Evolutionary conservation across 768 basidiomycete genomes (phyloP).

Genomic region (Tylopilus felleus): DNA sequence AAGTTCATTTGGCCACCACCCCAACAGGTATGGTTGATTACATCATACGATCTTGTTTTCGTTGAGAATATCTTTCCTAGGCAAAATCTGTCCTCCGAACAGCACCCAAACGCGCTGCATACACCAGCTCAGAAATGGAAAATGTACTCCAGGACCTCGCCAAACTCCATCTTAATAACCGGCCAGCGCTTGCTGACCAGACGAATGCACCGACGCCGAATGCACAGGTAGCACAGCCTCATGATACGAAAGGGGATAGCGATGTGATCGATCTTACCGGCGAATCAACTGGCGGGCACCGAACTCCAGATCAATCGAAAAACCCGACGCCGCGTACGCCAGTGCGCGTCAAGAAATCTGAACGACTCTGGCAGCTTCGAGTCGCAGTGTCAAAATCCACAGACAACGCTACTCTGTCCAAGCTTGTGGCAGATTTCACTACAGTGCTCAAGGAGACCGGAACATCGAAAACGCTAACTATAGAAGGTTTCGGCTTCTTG

Average conservation of each 20-base stretch:
- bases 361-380: conserved; percentile 48
- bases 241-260: conserved; percentile 11
- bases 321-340: conserved; percentile 29
- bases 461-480: conserved; percentile 62
- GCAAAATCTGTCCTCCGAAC: conserved; percentile 29
- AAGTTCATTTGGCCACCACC: conserved; percentile 74
- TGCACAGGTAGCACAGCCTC: conserved; percentile 33
- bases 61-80: conserved; percentile 14
- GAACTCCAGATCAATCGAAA: conserved; percentile 13
- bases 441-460: conserved; percentile 56
- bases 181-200: conserved; percentile 49
- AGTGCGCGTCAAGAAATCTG: conserved; percentile 40
- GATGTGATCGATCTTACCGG: conserved; percentile 48
- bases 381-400: conserved; percentile 41
- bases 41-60: not conserved
- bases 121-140: conserved; percentile 46
- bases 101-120: conserved; percentile 15
- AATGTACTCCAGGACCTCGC: conserved; percentile 57
- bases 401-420: conserved; percentile 54
- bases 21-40: conserved; percentile 26
- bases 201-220: conserved; percentile 38
- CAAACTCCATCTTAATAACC: conserved; percentile 54
- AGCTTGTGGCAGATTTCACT: conserved; percentile 57
- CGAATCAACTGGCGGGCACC: conserved; percentile 34
- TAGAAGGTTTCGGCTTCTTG: conserved; percentile 68